Conservation (phyloP, 306 rosid genomes). For the Rosa chinensis region DNA sequence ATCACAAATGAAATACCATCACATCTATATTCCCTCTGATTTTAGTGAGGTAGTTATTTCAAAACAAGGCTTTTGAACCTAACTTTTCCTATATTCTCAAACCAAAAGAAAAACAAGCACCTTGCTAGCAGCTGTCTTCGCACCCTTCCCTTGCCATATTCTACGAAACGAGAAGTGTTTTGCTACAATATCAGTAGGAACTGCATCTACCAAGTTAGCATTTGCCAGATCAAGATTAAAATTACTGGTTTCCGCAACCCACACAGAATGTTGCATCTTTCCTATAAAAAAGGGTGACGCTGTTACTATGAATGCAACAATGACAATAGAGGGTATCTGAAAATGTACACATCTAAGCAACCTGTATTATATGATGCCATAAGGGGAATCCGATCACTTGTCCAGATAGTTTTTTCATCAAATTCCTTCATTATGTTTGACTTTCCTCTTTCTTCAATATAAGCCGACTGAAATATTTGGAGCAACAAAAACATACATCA, state of each 20-base stretch:
- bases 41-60: neutral
- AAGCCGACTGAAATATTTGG: slow-evolving; percentile 50
- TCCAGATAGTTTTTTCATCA: slow-evolving; percentile 97
- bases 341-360: slow-evolving; percentile 17
- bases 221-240: slow-evolving; percentile 55
- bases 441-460: slow-evolving; percentile 88
- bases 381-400: slow-evolving; percentile 84
- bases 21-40: neutral
- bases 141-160: slow-evolving; percentile 99
- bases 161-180: slow-evolving; percentile 67
- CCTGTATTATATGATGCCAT: slow-evolving; percentile 97
- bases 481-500: neutral
- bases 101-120: slow-evolving; percentile 33
- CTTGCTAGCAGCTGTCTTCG: slow-evolving; percentile 86
- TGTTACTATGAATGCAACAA: slow-evolving; percentile 10
- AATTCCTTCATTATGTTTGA: slow-evolving; percentile 81
- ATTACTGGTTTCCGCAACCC: slow-evolving; percentile 76
- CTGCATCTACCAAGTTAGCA: slow-evolving; percentile 43
- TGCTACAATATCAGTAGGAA: slow-evolving; percentile 62
- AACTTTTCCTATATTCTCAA: neutral
- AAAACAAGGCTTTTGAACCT: neutral
- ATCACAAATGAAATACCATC: neutral
- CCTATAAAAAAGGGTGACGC: slow-evolving; percentile 52
- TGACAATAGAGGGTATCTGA: slow-evolving; percentile 12
- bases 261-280: slow-evolving; percentile 93